A percentile compares a stretch with the other conserved stretches of the same genome.
Evolutionary conservation across 2,329 filamentous ascomycete genomes (phyloP).

Genomic region (Exophiala sideris): DNA sequence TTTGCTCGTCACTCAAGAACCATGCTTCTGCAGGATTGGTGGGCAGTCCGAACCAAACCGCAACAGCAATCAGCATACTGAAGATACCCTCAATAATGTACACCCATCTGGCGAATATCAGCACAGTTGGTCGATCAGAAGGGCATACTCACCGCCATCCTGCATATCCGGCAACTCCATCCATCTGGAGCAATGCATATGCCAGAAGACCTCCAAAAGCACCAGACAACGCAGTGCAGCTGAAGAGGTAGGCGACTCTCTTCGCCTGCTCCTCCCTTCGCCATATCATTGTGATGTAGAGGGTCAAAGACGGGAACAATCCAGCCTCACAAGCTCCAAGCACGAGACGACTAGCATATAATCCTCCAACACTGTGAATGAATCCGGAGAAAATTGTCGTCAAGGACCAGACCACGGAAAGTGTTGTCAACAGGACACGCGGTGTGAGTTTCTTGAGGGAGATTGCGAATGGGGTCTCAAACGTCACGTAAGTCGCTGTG

Average conservation of each 20-base stretch:
- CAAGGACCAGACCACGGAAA: constrained; percentile 47
- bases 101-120: constrained; percentile 7
- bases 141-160: constrained; percentile 18
- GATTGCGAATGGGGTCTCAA: constrained; percentile 48
- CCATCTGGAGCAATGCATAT: constrained; percentile 20
- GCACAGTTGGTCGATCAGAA: constrained; percentile 30
- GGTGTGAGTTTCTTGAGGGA: constrained; percentile 48
- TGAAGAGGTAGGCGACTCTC: constrained; percentile 57
- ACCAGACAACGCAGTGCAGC: constrained; percentile 42
- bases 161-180: constrained; percentile 16
- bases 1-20: constrained; percentile 45
- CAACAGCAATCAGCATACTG: constrained; percentile 39
- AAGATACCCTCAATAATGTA: constrained; percentile 30
- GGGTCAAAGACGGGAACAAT: constrained; percentile 39
- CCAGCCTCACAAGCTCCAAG: constrained; percentile 40
- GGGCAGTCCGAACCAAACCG: constrained; percentile 37
- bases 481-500: constrained; percentile 46
- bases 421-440: constrained; percentile 37
- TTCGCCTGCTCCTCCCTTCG: constrained; percentile 45
- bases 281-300: constrained; percentile 42
- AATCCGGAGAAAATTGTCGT: constrained; percentile 48
- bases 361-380: constrained; percentile 37
- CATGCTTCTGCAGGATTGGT: constrained; percentile 16
- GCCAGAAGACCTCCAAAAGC: constrained; percentile 40
- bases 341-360: constrained; percentile 41